phyloP scores from a whole-genome alignment of 257 asterid genomes.

The Salvia rosmarinus region DNA sequence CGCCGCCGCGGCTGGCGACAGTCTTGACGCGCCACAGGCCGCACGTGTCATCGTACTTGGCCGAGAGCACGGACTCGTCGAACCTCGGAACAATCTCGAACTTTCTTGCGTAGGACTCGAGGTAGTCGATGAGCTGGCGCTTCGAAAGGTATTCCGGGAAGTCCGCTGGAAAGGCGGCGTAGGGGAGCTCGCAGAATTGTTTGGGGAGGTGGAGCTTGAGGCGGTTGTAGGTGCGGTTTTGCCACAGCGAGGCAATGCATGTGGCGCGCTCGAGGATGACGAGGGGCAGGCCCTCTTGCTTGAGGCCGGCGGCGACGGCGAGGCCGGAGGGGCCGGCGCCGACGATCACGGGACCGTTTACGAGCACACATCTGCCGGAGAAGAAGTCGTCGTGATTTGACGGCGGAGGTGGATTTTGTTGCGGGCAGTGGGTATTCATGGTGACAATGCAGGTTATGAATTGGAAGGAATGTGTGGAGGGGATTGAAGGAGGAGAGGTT shows the following conservation, averaged over 20 bases:
- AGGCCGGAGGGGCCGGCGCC: conserved; percentile 93
- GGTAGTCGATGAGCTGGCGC: conserved; percentile 66
- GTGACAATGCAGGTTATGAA: not conserved
- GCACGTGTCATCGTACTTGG: conserved; percentile 62
- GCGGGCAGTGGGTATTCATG: conserved; percentile 49
- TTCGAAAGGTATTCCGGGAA: conserved; percentile 72
- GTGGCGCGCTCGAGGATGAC: conserved; percentile 70
- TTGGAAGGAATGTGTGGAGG: conserved; percentile 64
- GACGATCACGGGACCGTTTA: conserved; percentile 83
- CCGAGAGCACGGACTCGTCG: conserved; percentile 66
- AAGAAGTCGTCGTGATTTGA: conserved; percentile 49
- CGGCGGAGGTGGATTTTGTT: conserved; percentile 22
- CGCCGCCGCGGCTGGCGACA: conserved; percentile 16
- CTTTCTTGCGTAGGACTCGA: conserved; percentile 53
- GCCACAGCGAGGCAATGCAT: conserved; percentile 96
- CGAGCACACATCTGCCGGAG: conserved; percentile 66
- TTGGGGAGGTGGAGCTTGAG: conserved; percentile 85
- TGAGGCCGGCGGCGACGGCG: conserved; percentile 84
- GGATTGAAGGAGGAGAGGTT: conserved; percentile 62
- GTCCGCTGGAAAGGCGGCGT: conserved; percentile 54
- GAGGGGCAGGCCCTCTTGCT: conserved; percentile 72
- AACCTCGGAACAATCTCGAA: conserved; percentile 68
- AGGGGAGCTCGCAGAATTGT: conserved; percentile 75
- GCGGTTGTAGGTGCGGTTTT: conserved; percentile 81
- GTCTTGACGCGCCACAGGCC: conserved; percentile 75